Base-by-base conservation (phyloP, 257 asterid species). In the Misopates orontium region DNA sequence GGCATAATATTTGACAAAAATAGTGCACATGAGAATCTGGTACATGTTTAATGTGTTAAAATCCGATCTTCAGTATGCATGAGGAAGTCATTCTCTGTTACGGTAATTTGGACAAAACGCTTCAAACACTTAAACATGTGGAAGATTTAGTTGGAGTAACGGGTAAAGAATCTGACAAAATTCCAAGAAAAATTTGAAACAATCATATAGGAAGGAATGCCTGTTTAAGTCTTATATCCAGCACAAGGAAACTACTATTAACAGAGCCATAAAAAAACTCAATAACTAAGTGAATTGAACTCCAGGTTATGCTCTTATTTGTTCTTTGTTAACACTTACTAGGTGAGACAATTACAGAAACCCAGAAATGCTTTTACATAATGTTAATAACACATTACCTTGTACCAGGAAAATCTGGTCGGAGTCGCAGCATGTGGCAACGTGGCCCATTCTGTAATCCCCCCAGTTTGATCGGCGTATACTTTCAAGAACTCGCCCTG, bases 331-430 rank as follows among this genome's bases (percentile, higher is more conserved):
- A 6, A 2, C 44, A 23, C 42, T 42, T 25, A 50, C 58, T 55
- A 59, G 39, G 42, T 10, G 39, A 40, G 41, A 60, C 71, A 48
- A 31, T 65, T 65, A 48, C 18, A 69, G 50, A 55, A 56, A 58
- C 68, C 24, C 18, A 40, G 49, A 69, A 56, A 36, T 60, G 56
- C 7, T 56, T 50, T 36, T 36, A 66, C 4, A 19, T 64, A 67
- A 65, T 55, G 41, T 49, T 64, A 50, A n/a, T 24, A 32, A 64
- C 16, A 48, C 18, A 36, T 66, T 82, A 91, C 97, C 96, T 82
- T 84, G 77, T 84, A 91, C 96, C 95, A 88, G 41, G 91, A 88
- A 84, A 91, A 86, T 71, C 79, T 64, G 71, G 85, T 60, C 32
- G 91, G 72, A 71, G 51, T 50, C 10, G 82, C 80, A 75, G 79